Conservation (phyloP, 1,139 yeast species). For the Candida sojae region DNA sequence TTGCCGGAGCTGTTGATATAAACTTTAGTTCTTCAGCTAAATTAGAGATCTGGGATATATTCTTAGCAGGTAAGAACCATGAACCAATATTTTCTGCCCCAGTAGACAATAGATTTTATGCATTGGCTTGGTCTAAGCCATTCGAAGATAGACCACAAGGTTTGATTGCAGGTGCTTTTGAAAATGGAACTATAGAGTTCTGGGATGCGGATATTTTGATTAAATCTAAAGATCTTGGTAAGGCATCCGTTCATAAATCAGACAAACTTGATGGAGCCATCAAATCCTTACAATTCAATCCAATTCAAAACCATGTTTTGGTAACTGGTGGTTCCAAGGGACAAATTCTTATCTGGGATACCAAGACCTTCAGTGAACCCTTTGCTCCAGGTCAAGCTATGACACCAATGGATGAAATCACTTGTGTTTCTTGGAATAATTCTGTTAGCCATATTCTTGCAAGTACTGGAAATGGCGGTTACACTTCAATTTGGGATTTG, state of each 20-base stretch:
- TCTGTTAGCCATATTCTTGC: slow-evolving; percentile 87
- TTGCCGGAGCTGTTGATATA: slow-evolving; percentile 92
- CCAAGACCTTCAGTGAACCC: slow-evolving; percentile 62
- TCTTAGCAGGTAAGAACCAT: slow-evolving; percentile 41
- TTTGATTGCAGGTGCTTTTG: slow-evolving; percentile 85
- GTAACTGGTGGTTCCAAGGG: slow-evolving; percentile 89
- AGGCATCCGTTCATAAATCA: slow-evolving; percentile 50
- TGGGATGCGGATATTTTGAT: slow-evolving; percentile 62
- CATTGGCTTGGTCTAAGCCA: slow-evolving; percentile 82
- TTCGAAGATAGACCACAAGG: slow-evolving; percentile 56
- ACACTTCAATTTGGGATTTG: slow-evolving; percentile 92
- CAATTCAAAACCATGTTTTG: slow-evolving; percentile 67
- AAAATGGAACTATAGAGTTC: slow-evolving; percentile 75
- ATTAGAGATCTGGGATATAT: slow-evolving; percentile 77
- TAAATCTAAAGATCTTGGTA: slow-evolving; percentile 36
- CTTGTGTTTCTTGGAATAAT: slow-evolving; percentile 88
- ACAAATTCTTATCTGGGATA: slow-evolving; percentile 89
- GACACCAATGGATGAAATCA: slow-evolving; percentile 81
- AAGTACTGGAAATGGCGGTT: slow-evolving; percentile 80
- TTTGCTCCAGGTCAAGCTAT: slow-evolving; percentile 75
- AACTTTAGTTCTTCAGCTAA: slow-evolving; percentile 77
- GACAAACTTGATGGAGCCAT: slow-evolving; percentile 72
- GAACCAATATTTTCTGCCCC: slow-evolving; percentile 54
- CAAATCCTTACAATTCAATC: slow-evolving; percentile 75
- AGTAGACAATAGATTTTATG: slow-evolving; percentile 68